Conservation (phyloP, 805 yeast species). For the Monosporozyma siamensis region DNA sequence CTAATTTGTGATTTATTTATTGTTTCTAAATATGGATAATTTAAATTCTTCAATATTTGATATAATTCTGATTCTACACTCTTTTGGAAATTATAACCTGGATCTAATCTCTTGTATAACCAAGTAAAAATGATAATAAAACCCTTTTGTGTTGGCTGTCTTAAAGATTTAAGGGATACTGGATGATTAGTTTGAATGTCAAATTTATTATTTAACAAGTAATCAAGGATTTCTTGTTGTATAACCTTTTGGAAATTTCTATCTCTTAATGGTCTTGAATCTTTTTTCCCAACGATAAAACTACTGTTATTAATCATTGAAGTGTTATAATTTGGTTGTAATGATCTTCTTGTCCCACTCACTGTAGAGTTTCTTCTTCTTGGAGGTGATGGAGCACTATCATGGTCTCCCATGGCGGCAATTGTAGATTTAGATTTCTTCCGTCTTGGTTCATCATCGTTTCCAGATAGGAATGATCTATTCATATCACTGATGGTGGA, state of each 20-base stretch:
- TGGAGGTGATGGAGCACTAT: background rate
- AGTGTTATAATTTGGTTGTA: slow-evolving; percentile 3
- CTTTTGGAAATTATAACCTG: slow-evolving; percentile 59
- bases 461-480: slow-evolving; percentile 21
- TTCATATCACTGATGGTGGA: slow-evolving; percentile 5
- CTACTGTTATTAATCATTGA: background rate
- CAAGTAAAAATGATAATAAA: slow-evolving; percentile 72
- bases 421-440: slow-evolving; percentile 19
- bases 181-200: slow-evolving; percentile 69
- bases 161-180: slow-evolving; percentile 52
- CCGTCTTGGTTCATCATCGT: slow-evolving; percentile 7
- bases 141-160: slow-evolving; percentile 79
- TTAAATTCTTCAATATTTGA: slow-evolving; percentile 50
- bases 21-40: slow-evolving; percentile 73
- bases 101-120: slow-evolving; percentile 69
- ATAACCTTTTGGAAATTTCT: slow-evolving; percentile 53
- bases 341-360: slow-evolving; percentile 2
- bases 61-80: slow-evolving; percentile 71
- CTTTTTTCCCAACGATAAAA: slow-evolving; percentile 27
- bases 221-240: slow-evolving; percentile 60
- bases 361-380: background rate
- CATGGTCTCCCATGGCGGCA: background rate
- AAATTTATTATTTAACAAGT: slow-evolving; percentile 52
- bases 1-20: slow-evolving; percentile 78
- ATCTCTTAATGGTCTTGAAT: slow-evolving; percentile 75